phyloP scores from a whole-genome alignment of 495 filamentous ascomycete species.

The Penicillium roqueforti region DNA sequence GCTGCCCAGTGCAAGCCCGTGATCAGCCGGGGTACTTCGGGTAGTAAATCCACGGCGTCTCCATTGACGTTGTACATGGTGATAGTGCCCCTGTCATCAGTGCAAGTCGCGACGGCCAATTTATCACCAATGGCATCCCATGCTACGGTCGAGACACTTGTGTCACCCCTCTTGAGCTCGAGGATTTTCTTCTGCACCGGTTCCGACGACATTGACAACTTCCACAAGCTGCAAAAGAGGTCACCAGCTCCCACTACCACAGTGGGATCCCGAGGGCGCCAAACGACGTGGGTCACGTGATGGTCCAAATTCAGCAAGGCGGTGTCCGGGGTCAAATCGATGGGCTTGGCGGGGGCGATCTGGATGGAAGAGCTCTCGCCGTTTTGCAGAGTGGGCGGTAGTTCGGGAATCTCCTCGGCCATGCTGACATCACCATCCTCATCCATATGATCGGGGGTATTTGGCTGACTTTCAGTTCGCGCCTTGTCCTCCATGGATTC shows the following conservation, averaged over 20 bases:
- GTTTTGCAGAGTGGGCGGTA: slow-evolving; percentile 53
- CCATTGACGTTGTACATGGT: slow-evolving; percentile 65
- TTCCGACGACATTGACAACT: slow-evolving; percentile 44
- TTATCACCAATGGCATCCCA: slow-evolving; percentile 66
- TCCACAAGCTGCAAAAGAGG: slow-evolving; percentile 78
- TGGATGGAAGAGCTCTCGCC: slow-evolving; percentile 70
- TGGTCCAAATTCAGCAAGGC: slow-evolving; percentile 59
- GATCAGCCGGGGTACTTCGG: slow-evolving; percentile 45
- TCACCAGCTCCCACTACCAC: slow-evolving; percentile 73
- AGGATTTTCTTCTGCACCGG: slow-evolving; percentile 39
- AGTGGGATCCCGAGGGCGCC: slow-evolving; percentile 72
- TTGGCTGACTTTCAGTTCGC: slow-evolving; percentile 20
- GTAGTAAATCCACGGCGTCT: slow-evolving; percentile 46
- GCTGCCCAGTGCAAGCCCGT: slow-evolving; percentile 42
- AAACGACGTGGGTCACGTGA: slow-evolving; percentile 66
- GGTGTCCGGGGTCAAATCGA: slow-evolving; percentile 65
- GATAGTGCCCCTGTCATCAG: slow-evolving; percentile 58
- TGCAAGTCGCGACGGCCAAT: slow-evolving; percentile 66
- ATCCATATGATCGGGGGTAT: slow-evolving; percentile 24
- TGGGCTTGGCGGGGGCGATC: slow-evolving; percentile 48
- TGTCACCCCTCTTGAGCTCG: slow-evolving; percentile 32
- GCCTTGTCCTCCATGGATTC: slow-evolving; percentile 53
- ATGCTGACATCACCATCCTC: slow-evolving; percentile 46
- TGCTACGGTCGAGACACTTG: slow-evolving; percentile 54
- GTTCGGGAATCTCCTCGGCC: slow-evolving; percentile 46